phyloP scores from a whole-genome alignment of 371 early-diverging fungal species.

The Blakeslea trispora region DNA sequence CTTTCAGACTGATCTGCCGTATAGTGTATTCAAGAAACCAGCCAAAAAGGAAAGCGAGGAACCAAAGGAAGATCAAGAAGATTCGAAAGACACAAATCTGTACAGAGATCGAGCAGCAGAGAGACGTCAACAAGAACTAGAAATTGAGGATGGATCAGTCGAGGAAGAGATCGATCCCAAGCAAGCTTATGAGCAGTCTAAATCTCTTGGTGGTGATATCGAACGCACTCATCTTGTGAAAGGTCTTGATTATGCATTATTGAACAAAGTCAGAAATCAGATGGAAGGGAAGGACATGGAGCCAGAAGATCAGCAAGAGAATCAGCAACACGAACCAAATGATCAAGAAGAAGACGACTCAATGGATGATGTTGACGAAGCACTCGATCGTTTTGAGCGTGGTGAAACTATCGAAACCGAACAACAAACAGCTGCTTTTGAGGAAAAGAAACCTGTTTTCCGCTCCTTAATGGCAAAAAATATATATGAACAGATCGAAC shows the following conservation, averaged over 20 bases:
- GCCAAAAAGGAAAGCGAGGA: slow-evolving; percentile 9
- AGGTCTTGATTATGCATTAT: slow-evolving; percentile 83
- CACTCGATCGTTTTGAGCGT: slow-evolving; percentile 10
- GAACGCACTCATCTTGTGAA: slow-evolving; percentile 91
- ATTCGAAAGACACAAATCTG: slow-evolving; percentile 10
- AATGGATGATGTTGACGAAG: slow-evolving; percentile 31
- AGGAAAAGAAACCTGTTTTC: slow-evolving; percentile 21
- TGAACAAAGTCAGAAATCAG: slow-evolving; percentile 65
- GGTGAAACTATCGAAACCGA: slow-evolving; percentile 17
- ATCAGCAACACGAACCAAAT: slow-evolving; percentile 6
- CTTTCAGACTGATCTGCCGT: slow-evolving; percentile 1
- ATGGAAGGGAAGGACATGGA: slow-evolving; percentile 17
- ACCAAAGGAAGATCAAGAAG: slow-evolving; percentile 5
- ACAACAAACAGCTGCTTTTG: not conserved
- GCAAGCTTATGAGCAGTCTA: slow-evolving; percentile 75
- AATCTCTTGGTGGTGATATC: slow-evolving; percentile 87
- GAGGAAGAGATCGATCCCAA: slow-evolving; percentile 49
- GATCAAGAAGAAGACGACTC: slow-evolving; percentile 17
- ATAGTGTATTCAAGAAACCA: slow-evolving; percentile 20
- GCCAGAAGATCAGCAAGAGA: slow-evolving; percentile 9
- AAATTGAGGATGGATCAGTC: slow-evolving; percentile 32
- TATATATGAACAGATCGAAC: slow-evolving; percentile 39
- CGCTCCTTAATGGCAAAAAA: slow-evolving; percentile 39
- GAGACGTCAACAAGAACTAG: slow-evolving; percentile 68
- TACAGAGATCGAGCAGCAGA: slow-evolving; percentile 93